phyloP scores from a whole-genome alignment of 2,329 filamentous ascomycete genomes.

The Penicillium sp. region DNA sequence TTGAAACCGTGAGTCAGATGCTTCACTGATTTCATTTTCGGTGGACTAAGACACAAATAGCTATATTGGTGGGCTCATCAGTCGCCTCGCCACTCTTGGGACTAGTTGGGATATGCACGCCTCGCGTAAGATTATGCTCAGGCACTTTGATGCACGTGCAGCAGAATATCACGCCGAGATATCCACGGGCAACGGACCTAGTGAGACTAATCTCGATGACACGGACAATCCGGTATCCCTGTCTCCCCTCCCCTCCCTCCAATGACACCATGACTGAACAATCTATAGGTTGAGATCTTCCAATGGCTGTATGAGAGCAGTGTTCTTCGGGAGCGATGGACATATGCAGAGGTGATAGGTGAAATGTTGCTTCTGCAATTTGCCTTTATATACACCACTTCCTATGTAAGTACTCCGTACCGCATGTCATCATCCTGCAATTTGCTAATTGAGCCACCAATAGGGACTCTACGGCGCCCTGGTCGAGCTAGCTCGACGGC shows the following conservation, averaged over 20 bases:
- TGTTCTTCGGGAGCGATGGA: slow-evolving; percentile 20
- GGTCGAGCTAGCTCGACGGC: slow-evolving; percentile 18
- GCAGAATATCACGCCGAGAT: slow-evolving; percentile 21
- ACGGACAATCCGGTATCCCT: slow-evolving; percentile 13
- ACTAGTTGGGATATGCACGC: slow-evolving; percentile 25
- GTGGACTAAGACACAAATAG: slow-evolving; percentile 2
- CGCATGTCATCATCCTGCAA: background rate
- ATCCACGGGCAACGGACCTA: background rate
- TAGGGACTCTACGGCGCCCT: slow-evolving; percentile 23
- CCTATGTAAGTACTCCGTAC: slow-evolving; percentile 16
- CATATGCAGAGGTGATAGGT: slow-evolving; percentile 22
- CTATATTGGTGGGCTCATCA: slow-evolving; percentile 20
- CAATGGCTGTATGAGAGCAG: slow-evolving; percentile 24
- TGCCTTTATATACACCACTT: slow-evolving; percentile 26
- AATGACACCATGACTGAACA: background rate
- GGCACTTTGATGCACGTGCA: slow-evolving; percentile 23
- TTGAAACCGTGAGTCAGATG: slow-evolving; percentile 16
- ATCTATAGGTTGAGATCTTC: slow-evolving; percentile 22
- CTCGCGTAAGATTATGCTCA: slow-evolving; percentile 21
- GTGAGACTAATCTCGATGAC: background rate
- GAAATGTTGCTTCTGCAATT: slow-evolving; percentile 26
- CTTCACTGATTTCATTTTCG: background rate
- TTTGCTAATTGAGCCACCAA: background rate
- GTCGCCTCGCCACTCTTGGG: slow-evolving; percentile 14
- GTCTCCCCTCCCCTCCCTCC: background rate